These are phyloP conservation scores for Pelargonium nanum DNA, from an alignment of 345 rosid species.

Conservation along the genomic window DNA sequence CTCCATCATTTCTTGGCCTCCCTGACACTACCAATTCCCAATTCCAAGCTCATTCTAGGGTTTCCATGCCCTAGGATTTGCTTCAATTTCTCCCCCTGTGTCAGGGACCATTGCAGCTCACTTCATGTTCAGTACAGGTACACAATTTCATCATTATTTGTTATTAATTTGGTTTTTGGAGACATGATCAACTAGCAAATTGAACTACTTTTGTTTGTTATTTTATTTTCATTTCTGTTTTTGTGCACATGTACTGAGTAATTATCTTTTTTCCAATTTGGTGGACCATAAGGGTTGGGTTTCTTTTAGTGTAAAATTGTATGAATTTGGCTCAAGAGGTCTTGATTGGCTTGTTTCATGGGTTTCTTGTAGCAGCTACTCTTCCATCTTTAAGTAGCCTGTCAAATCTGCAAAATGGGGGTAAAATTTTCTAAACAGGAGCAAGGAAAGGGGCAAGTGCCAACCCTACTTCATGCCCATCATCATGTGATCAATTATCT, in stretches of 20 bases:
- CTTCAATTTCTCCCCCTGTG: background rate
- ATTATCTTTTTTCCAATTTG: too few relatives aligned
- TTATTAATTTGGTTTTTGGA: background rate
- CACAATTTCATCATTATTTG: background rate
- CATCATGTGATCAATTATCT: constrained; percentile 37
- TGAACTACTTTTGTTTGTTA: too few relatives aligned
- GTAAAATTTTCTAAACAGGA: constrained; percentile 40
- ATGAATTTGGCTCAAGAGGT: background rate
- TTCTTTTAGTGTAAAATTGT: background rate
- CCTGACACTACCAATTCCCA: background rate
- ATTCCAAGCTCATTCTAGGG: background rate
- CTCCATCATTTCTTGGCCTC: background rate
- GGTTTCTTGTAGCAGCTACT: constrained; percentile 7
- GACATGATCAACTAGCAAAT: background rate
- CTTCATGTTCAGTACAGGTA: background rate
- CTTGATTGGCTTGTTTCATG: background rate
- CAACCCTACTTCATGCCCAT: constrained; percentile 17
- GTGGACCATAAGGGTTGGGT: too few relatives aligned
- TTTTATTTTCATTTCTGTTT: too few relatives aligned
- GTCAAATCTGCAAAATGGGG: constrained; percentile 43
- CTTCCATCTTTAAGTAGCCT: constrained; percentile 3
- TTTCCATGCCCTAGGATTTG: background rate
- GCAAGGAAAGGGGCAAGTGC: constrained; percentile 19
- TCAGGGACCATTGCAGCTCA: background rate
- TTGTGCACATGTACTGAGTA: too few relatives aligned